Evolutionary conservation across 2,329 filamentous ascomycete genomes (phyloP).

Genomic region (Pseudogymnoascus sp.): DNA sequence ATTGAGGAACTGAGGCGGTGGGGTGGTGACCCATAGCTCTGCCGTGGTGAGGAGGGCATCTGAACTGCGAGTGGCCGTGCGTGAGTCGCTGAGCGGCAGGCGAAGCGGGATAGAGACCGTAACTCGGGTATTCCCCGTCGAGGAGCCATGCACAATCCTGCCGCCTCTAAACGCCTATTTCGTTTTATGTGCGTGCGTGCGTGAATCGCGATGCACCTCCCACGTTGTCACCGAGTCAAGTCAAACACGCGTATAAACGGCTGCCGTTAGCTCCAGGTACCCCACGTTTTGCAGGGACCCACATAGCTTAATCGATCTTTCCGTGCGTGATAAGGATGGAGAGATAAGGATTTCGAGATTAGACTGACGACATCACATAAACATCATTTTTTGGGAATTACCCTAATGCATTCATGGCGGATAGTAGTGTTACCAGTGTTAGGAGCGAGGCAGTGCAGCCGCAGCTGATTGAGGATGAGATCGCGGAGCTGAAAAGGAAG

Average conservation of each 20-base stretch:
- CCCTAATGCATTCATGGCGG: constrained; percentile 1
- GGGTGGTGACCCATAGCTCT: background rate
- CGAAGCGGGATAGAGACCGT: background rate
- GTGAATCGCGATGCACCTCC: background rate
- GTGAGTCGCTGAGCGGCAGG: background rate
- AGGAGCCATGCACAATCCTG: background rate
- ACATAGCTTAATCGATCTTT: background rate
- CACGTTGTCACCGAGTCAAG: background rate
- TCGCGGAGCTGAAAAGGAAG: constrained; percentile 46
- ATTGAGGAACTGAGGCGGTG: background rate
- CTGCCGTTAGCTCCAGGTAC: background rate
- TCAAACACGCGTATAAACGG: background rate
- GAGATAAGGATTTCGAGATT: background rate
- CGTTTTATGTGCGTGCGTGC: background rate
- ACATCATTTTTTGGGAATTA: background rate
- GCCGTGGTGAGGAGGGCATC: background rate
- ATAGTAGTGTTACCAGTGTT: background rate
- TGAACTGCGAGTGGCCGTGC: background rate
- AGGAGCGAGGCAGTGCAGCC: background rate
- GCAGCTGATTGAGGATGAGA: constrained; percentile 37
- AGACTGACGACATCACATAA: background rate
- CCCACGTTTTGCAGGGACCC: background rate
- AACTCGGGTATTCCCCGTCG: background rate
- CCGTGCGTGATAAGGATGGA: background rate
- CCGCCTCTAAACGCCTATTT: background rate